Conservation (phyloP, 2,329 filamentous ascomycete genomes). For the Aspergillus phoenicis region DNA sequence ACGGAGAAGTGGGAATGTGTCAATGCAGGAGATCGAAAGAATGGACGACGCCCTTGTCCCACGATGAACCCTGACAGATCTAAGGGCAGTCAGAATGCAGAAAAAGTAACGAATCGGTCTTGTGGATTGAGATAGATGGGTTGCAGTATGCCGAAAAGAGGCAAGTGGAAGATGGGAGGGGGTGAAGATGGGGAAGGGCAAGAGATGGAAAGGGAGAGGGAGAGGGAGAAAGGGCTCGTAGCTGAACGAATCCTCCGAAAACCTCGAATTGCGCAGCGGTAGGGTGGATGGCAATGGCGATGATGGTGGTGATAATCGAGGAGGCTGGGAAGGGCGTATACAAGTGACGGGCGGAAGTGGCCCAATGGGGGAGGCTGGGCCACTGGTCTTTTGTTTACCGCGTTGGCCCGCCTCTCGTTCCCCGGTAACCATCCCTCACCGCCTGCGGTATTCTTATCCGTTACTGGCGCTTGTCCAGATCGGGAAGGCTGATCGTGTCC, state of each 20-base stretch:
- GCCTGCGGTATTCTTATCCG: slow-evolving; percentile 25
- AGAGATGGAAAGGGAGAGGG: slow-evolving; percentile 25
- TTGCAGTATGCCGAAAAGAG: slow-evolving; percentile 19
- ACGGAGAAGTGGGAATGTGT: slow-evolving; percentile 14
- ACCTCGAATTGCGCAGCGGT: not conserved
- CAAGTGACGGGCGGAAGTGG: not conserved
- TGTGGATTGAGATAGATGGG: not conserved
- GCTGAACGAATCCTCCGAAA: slow-evolving; percentile 32
- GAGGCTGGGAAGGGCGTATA: slow-evolving; percentile 38
- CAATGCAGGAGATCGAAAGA: slow-evolving; percentile 17
- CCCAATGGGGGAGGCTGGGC: slow-evolving; percentile 44
- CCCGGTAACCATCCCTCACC: slow-evolving; percentile 38
- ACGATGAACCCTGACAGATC: slow-evolving; percentile 24
- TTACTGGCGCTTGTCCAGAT: too few relatives aligned
- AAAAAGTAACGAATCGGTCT: slow-evolving; percentile 3
- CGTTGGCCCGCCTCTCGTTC: slow-evolving; percentile 24
- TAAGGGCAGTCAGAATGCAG: slow-evolving; percentile 28
- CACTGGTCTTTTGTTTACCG: slow-evolving; percentile 46
- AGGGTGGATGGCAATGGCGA: slow-evolving; percentile 1
- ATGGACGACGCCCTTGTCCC: slow-evolving; percentile 16
- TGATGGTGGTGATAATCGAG: slow-evolving; percentile 40
- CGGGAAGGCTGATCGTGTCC: not conserved
- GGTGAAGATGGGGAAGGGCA: slow-evolving; percentile 23
- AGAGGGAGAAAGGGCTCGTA: slow-evolving; percentile 33
- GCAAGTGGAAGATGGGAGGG: slow-evolving; percentile 26